A percentile compares a stretch with the other conserved stretches of the same genome.
These are phyloP conservation scores for Nicotiana attenuata DNA, from an alignment of 257 asterid species.

Conservation along the genomic window DNA sequence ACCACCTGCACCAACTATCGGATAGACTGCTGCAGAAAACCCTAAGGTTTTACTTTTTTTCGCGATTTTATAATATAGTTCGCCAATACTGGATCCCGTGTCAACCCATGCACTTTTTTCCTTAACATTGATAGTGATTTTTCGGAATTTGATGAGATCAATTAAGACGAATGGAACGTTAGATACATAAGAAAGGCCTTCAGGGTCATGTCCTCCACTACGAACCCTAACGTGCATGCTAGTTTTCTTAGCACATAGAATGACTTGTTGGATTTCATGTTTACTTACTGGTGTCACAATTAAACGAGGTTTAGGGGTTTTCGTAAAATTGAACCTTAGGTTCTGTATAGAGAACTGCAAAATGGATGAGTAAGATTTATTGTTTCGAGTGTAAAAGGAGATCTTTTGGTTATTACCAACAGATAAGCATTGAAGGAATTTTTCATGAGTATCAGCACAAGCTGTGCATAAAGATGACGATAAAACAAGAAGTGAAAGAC, in stretches of 20 bases:
- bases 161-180: background rate
- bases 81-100: conserved; percentile 4
- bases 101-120: conserved; percentile 14
- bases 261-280: background rate
- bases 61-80: background rate
- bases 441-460: background rate
- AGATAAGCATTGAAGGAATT: background rate
- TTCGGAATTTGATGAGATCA: background rate
- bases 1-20: conserved; percentile 6
- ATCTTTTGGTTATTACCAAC: background rate
- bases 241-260: conserved; percentile 9
- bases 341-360: conserved; percentile 9
- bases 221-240: conserved; percentile 5
- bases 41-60: conserved; percentile 8
- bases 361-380: conserved; percentile 3
- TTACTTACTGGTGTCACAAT: conserved; percentile 10
- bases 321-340: background rate
- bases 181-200: conserved; percentile 9
- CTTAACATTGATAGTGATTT: background rate
- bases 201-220: conserved; percentile 13
- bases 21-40: conserved; percentile 4
- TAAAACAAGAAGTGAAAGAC: background rate
- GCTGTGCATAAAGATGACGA: background rate
- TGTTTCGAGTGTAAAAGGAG: conserved; percentile 3
- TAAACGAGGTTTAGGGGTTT: conserved; percentile 7